Conservation (phyloP, 1,284 basidiomycete genomes). For the Apiotrichum gracile region DNA sequence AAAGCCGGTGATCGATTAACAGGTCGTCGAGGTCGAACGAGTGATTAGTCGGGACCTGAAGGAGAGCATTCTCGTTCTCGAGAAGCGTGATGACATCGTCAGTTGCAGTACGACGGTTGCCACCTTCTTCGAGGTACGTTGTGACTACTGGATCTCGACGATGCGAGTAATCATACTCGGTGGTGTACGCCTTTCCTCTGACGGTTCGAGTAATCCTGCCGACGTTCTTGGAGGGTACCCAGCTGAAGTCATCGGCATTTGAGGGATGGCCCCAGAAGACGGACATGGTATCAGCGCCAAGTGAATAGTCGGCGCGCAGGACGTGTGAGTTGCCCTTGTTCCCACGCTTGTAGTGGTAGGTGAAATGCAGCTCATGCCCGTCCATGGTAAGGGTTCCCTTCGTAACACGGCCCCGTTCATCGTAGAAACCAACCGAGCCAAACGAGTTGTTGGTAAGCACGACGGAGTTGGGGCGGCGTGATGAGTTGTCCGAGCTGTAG, state of each 20-base stretch:
- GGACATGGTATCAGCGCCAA: not conserved
- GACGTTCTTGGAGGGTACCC: constrained; percentile 9
- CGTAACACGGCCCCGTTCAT: constrained; percentile 2
- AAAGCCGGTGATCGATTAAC: not conserved
- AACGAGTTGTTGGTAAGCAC: not conserved
- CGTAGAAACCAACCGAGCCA: constrained; percentile 1
- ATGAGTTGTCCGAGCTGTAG: not conserved
- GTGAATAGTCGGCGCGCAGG: constrained; percentile 5
- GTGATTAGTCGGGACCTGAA: constrained; percentile 2
- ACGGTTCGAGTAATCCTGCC: constrained; percentile 5
- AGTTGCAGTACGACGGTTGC: not conserved
- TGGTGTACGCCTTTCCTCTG: constrained; percentile 2
- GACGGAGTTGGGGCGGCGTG: constrained; percentile 1
- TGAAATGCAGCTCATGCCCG: not conserved
- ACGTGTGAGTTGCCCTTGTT: constrained; percentile 1
- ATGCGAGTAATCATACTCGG: constrained; percentile 6
- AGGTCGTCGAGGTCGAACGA: constrained; percentile 8
- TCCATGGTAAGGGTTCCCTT: constrained; percentile 2
- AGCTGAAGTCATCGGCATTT: constrained; percentile 4
- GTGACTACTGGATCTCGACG: constrained; percentile 6
- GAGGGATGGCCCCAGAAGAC: constrained; percentile 11
- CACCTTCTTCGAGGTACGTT: constrained; percentile 2
- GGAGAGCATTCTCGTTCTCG: not conserved
- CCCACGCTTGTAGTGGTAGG: constrained; percentile 9
- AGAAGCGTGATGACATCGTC: not conserved